These are phyloP conservation scores for Lineolata rhizophorae DNA, from an alignment of 495 filamentous ascomycete species.

Conservation along the genomic window DNA sequence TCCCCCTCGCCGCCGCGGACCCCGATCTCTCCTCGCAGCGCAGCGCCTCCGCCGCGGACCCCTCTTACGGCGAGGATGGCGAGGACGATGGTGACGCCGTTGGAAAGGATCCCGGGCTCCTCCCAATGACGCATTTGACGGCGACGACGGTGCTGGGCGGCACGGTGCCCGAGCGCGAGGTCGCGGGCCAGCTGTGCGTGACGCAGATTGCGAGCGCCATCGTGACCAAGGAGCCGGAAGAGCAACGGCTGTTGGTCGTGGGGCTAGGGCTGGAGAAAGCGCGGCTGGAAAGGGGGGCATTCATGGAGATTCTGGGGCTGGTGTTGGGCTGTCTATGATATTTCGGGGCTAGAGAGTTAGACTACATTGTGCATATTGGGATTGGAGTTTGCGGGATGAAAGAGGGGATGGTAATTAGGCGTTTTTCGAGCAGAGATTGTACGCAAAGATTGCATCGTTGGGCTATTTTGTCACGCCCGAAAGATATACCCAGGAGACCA, in stretches of 20 bases:
- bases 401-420: too few relatives aligned
- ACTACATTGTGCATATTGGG: too few relatives aligned
- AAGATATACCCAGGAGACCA: too few relatives aligned
- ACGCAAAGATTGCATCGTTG: too few relatives aligned
- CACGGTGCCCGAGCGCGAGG: slow-evolving; percentile 55
- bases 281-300: slow-evolving; percentile 43
- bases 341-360: too few relatives aligned
- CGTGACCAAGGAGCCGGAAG: slow-evolving; percentile 44
- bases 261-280: slow-evolving; percentile 55
- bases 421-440: too few relatives aligned
- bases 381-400: too few relatives aligned
- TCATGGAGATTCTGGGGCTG: slow-evolving; percentile 66
- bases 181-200: slow-evolving; percentile 66
- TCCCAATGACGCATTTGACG: slow-evolving; percentile 63
- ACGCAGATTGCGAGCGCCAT: slow-evolving; percentile 73
- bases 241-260: slow-evolving; percentile 58
- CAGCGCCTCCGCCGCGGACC: slow-evolving; percentile 30
- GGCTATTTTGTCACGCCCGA: too few relatives aligned
- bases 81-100: slow-evolving; percentile 29
- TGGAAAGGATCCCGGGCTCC: slow-evolving; percentile 24
- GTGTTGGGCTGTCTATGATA: slow-evolving; percentile 45
- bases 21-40: slow-evolving; percentile 27
- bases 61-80: too few relatives aligned
- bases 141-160: slow-evolving; percentile 80
- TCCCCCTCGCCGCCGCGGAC: slow-evolving; percentile 44